Evolutionary conservation across 306 rosid genomes (phyloP), one percentile per base, ranked within the genome.

Genomic region (Vicia sativa): DNA sequence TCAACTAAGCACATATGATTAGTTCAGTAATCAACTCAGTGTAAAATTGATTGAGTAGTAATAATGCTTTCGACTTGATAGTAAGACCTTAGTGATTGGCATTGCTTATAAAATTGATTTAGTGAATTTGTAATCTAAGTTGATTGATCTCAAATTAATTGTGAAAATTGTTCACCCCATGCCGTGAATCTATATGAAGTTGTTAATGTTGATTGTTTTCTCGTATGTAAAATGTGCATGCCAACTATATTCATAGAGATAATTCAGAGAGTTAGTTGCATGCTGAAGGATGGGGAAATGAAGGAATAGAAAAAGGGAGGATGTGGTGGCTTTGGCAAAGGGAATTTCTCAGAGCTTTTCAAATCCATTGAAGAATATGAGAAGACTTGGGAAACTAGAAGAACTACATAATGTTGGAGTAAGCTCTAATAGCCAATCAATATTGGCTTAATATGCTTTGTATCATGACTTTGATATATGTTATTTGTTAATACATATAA

Each of bases 301-400:
- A 83, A 81, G 59, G 78, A 10, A 25, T 87, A 83, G 69, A 97
- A 95, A 67, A 87, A 90, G 68, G 97, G 96, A 15, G 99, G 96
- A 7, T 90, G 99, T 60, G 99, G 99, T 0, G 99, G 97, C 1
- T 95, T 95, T 76, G 97, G 99, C 19, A 95, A 95, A 78, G 99
- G 99, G 1, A 95, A 95, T 85, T 95, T 90, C 55, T 95, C 97
- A 0, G 97, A 85, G 88, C 97, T 90, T 45, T 90, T 95, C 90
- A 95, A 90, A 67, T 90, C 99, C 71, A 90, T 95, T 7, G 97
- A 95, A 74, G 97, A 95, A 11, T 95, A 88, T 54, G 97, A 95
- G 77, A 95, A 85, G 87, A 85, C 89, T 2, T 90, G 90, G 44
- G 91, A 85, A 79, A 73, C 77, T 67, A 86, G 68, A 74, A 77